Conservation (phyloP, 768 basidiomycete species). For the Leccinellum albellum region DNA sequence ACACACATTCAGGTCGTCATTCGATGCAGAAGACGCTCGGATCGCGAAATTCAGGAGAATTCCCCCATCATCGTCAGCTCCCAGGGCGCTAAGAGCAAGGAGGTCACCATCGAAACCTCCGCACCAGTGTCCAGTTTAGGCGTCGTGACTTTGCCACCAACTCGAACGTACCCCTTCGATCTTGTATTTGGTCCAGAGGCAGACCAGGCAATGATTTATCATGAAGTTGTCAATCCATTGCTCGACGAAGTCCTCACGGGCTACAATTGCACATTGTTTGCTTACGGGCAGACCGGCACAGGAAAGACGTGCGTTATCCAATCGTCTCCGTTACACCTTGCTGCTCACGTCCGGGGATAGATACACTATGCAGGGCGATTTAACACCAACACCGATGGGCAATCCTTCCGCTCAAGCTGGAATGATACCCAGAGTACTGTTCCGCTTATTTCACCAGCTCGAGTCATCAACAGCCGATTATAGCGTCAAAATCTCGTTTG, state of each 20-base stretch:
- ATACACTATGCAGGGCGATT: slow-evolving; percentile 97
- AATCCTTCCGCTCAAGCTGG: slow-evolving; percentile 88
- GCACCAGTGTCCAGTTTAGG: slow-evolving; percentile 66
- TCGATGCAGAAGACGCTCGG: slow-evolving; percentile 81
- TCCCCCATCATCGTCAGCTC: slow-evolving; percentile 86
- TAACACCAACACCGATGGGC: slow-evolving; percentile 76
- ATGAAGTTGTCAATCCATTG: slow-evolving; percentile 90
- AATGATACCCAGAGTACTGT: slow-evolving; percentile 92
- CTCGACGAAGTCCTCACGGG: slow-evolving; percentile 91
- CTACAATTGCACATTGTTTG: slow-evolving; percentile 97
- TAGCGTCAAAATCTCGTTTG: slow-evolving; percentile 88
- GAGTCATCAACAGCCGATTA: slow-evolving; percentile 76
- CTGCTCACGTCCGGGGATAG: slow-evolving; percentile 35
- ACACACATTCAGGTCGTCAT: slow-evolving; percentile 93
- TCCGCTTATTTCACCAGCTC: slow-evolving; percentile 86
- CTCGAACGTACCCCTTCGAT: slow-evolving; percentile 90
- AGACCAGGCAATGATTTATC: slow-evolving; percentile 90
- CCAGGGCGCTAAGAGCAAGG: slow-evolving; percentile 67
- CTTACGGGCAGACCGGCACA: slow-evolving; percentile 97
- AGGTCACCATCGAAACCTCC: slow-evolving; percentile 79
- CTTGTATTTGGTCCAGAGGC: slow-evolving; percentile 96
- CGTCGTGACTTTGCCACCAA: slow-evolving; percentile 69
- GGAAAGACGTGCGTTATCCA: slow-evolving; percentile 83
- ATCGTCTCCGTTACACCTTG: neutral
- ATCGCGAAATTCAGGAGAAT: slow-evolving; percentile 78